These are phyloP conservation scores for Pythium sukuiense DNA, from an alignment of 352 stramenopile species.

Conservation along the genomic window DNA sequence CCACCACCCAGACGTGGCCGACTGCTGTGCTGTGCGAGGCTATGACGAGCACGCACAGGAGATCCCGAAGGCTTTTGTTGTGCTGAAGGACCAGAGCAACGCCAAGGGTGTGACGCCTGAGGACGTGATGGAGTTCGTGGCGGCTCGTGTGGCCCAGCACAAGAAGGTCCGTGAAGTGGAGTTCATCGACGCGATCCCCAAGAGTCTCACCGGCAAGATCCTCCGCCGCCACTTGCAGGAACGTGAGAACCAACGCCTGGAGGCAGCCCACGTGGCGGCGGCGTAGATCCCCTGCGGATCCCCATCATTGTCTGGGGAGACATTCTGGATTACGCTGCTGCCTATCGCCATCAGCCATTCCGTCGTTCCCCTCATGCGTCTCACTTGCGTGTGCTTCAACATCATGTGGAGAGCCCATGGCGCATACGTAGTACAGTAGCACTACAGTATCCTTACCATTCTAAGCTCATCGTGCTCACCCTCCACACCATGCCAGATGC, in stretches of 20 bases:
- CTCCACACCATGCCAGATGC: too few species aligned
- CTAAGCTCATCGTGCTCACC: too few species aligned
- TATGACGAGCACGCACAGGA: slow-evolving; percentile 70
- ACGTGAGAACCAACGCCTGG: slow-evolving; percentile 6
- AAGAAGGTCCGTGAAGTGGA: slow-evolving; percentile 83
- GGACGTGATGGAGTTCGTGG: slow-evolving; percentile 76
- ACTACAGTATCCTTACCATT: too few species aligned
- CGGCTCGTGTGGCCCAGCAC: slow-evolving; percentile 59
- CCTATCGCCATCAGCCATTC: too few species aligned
- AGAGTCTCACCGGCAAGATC: slow-evolving; percentile 92
- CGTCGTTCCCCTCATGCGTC: too few species aligned
- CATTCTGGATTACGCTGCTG: too few species aligned
- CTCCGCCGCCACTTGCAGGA: slow-evolving; percentile 78
- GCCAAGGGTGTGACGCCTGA: slow-evolving; percentile 40
- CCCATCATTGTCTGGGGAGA: too few species aligned
- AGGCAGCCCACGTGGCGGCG: background rate
- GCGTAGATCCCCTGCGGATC: too few species aligned
- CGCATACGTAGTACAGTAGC: too few species aligned
- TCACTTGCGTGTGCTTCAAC: too few species aligned
- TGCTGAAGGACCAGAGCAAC: slow-evolving; percentile 51
- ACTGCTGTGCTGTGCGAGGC: slow-evolving; percentile 52
- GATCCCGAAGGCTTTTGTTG: slow-evolving; percentile 90
- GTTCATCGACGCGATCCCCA: slow-evolving; percentile 90
- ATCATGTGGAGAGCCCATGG: too few species aligned
- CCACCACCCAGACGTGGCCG: slow-evolving; percentile 51